Conservation (phyloP, 768 basidiomycete species). For the Amanita polypyramis region DNA sequence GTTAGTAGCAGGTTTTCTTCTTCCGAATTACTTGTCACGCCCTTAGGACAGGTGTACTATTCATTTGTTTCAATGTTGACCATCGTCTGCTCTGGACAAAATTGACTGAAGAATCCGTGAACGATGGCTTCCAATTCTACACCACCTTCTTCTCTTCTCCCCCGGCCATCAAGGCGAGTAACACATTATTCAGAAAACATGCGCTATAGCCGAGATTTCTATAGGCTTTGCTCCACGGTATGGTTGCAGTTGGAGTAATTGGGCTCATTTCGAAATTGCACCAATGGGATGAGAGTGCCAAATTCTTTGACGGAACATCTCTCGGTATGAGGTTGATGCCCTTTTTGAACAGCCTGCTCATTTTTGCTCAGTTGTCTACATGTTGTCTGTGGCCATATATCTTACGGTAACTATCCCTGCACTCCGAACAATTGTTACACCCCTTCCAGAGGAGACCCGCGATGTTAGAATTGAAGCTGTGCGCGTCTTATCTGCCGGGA, state of each 20-base stretch:
- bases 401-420: constrained; percentile 71
- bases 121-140: constrained; percentile 85
- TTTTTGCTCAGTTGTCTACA: constrained; percentile 45
- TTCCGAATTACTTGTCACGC: not conserved
- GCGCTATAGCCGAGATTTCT: not conserved
- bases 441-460: constrained; percentile 44
- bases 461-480: constrained; percentile 70
- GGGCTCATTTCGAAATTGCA: constrained; percentile 73
- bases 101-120: constrained; percentile 50
- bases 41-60: constrained; percentile 49
- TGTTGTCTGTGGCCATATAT: constrained; percentile 75
- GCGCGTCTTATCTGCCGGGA: constrained; percentile 75
- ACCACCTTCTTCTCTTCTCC: constrained; percentile 89
- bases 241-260: constrained; percentile 68
- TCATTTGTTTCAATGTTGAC: constrained; percentile 84
- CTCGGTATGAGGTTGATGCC: constrained; percentile 45
- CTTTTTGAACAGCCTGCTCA: constrained; percentile 2
- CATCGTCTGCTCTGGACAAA: constrained; percentile 70
- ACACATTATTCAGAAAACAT: not conserved
- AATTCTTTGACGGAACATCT: constrained; percentile 90
- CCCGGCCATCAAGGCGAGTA: constrained; percentile 78
- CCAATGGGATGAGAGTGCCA: constrained; percentile 85
- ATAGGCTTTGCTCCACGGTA: constrained; percentile 83
- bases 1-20: constrained; percentile 28
- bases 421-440: constrained; percentile 64